These are phyloP conservation scores for Russula sp. DNA, from an alignment of 768 basidiomycete species.

Conservation along the genomic window DNA sequence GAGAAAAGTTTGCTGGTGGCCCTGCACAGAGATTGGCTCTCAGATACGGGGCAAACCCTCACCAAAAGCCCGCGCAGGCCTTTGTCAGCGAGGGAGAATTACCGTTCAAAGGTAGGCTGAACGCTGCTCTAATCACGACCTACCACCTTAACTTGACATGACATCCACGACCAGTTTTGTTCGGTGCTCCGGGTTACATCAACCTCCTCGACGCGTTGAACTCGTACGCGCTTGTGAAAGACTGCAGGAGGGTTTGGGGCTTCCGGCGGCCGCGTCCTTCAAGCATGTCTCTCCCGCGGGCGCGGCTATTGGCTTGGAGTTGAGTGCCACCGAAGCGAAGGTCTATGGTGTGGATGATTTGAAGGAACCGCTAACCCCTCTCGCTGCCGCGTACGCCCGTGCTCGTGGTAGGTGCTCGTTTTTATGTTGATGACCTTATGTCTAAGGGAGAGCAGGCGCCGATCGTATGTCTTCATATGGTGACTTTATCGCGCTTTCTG, in stretches of 20 bases:
- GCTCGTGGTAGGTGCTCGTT: slow-evolving; percentile 64
- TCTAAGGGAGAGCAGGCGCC: slow-evolving; percentile 54
- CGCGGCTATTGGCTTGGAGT: slow-evolving; percentile 84
- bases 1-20: slow-evolving; percentile 59
- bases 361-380: slow-evolving; percentile 81
- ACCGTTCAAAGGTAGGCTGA: slow-evolving; percentile 80
- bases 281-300: slow-evolving; percentile 99
- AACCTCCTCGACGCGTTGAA: slow-evolving; percentile 97
- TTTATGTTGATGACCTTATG: background rate
- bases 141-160: slow-evolving; percentile 2
- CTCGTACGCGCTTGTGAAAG: slow-evolving; percentile 93
- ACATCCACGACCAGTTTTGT: slow-evolving; percentile 56
- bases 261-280: slow-evolving; percentile 98
- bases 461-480: slow-evolving; percentile 99
- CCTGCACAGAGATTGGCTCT: slow-evolving; percentile 81
- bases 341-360: slow-evolving; percentile 97
- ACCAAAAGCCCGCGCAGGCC: slow-evolving; percentile 97
- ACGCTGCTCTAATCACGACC: background rate
- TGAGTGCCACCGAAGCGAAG: slow-evolving; percentile 81
- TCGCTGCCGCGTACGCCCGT: slow-evolving; percentile 92
- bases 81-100: slow-evolving; percentile 85
- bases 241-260: slow-evolving; percentile 81
- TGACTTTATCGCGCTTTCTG: slow-evolving; percentile 95
- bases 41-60: slow-evolving; percentile 96
- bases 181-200: slow-evolving; percentile 96